A percentile compares a stretch with the other conserved stretches of the same genome.
Evolutionary conservation across 176 grass and related monocot genomes (phyloP).

Genomic region (Cenchrus fungigraminus): DNA sequence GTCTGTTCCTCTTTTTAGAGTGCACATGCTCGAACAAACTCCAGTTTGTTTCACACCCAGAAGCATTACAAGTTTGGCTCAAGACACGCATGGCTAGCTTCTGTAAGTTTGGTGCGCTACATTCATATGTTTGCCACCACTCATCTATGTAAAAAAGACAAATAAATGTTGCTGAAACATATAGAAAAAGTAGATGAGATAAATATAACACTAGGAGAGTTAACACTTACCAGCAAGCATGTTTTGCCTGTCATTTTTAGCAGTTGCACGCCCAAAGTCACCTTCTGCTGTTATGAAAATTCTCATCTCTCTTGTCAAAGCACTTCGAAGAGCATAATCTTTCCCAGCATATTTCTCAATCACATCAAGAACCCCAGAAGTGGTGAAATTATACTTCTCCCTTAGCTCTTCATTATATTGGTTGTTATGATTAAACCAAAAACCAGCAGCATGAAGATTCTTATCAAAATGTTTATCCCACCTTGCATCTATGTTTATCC

Average conservation of each 20-base stretch:
- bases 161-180: not conserved
- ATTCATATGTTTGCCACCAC: not conserved
- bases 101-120: no score
- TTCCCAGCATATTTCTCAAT: no score
- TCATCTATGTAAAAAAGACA: not conserved
- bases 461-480: not conserved
- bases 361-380: no score
- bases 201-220: not conserved
- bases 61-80: no score
- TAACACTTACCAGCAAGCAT: not conserved
- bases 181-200: not conserved
- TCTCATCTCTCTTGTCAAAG: conserved; percentile 10
- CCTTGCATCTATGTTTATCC: not conserved
- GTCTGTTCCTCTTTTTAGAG: not conserved
- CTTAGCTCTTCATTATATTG: no score
- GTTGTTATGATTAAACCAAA: no score
- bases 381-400: no score
- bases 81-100: no score
- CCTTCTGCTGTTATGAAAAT: not conserved
- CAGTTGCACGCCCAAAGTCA: not conserved
- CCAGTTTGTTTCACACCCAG: not conserved
- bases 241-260: not conserved
- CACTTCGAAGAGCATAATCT: not conserved
- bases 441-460: no score
- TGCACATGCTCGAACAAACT: not conserved